These are phyloP conservation scores for Cicer pinnatifidum DNA, from an alignment of 306 rosid genomes.

Conservation along the genomic window DNA sequence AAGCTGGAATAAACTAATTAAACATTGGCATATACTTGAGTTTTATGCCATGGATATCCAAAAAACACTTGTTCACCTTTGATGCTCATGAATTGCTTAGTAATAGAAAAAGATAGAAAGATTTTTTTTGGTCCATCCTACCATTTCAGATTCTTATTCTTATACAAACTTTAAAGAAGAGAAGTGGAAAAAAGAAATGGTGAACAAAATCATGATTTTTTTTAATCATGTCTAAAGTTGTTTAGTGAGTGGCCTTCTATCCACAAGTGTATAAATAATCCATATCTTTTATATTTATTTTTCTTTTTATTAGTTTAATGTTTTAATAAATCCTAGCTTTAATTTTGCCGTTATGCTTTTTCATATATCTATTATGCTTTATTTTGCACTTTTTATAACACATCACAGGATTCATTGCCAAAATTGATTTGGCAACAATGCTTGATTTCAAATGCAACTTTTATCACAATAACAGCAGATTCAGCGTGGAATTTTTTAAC, in stretches of 20 bases:
- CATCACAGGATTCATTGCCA: too few species aligned
- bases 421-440: too few species aligned
- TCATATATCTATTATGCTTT: too few species aligned
- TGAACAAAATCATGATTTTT: conserved; percentile 13
- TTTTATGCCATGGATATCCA: conserved; percentile 35
- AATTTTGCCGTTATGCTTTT: too few species aligned
- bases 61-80: too few species aligned
- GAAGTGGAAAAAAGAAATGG: background rate
- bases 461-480: too few species aligned
- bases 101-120: background rate
- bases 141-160: background rate
- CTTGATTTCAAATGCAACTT: too few species aligned
- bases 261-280: background rate
- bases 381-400: too few species aligned
- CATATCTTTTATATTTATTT: background rate
- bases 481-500: too few species aligned
- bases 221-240: conserved; percentile 11
- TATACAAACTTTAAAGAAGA: too few species aligned
- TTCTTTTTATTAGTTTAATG: background rate
- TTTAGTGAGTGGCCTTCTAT: conserved; percentile 16
- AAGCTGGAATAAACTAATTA: conserved; percentile 44
- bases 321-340: too few species aligned
- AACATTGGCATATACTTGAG: conserved; percentile 45
- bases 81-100: too few species aligned
- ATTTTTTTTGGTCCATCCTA: background rate